Evolutionary conservation across 208 protist genomes (phyloP), one percentile per base, ranked within the genome.

Genomic region (Trypanosoma lewisi): DNA sequence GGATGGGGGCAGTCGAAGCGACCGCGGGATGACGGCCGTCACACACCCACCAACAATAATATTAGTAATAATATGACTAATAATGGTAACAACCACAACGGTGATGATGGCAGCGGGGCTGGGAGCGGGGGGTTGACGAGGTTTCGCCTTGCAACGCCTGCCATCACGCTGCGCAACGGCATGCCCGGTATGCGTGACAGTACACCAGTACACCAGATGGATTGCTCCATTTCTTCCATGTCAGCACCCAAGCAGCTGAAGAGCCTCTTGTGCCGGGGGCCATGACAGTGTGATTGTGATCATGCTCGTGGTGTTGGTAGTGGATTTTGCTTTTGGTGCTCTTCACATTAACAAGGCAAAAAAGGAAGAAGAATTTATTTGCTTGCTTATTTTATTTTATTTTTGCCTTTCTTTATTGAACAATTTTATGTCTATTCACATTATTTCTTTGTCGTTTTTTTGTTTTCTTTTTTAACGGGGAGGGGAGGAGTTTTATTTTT

Each of bases 1-100:
- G 84, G 84, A 5, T 91, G 84, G 84, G 44, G 60, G 50, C 70
- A 83, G 16, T 41, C 70, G 6, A 83, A 81, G 64, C 83, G 79
- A 5, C 48, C 30, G 19, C 76, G 70, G 21, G 27, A 31, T 9
- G 68, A 75, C 7, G 48, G 27, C 28, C 62, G 9, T 5, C 36
- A 59, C 30, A 52, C 41, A 31, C 55, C 58, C 5, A 28, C 41
- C n/a, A 48, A 23, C 2, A 51, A 27, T 51, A 23, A 47, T 39
- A 25, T 12, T 39, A 23, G n/a, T 4, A 9, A 53, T 5, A 53
- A 53, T 28, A 0, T n/a, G n/a, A 45, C 17, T 60, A 33, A 31
- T 54, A 30, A 27, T 44, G 17, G 21, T n/a, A 16, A 55, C 14
- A 55, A 55, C 47, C 4, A 45, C 52, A 27, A 30, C 21, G 4